Evolutionary conservation across 257 asterid species (phyloP).

Genomic region (Primulina eburnea): DNA sequence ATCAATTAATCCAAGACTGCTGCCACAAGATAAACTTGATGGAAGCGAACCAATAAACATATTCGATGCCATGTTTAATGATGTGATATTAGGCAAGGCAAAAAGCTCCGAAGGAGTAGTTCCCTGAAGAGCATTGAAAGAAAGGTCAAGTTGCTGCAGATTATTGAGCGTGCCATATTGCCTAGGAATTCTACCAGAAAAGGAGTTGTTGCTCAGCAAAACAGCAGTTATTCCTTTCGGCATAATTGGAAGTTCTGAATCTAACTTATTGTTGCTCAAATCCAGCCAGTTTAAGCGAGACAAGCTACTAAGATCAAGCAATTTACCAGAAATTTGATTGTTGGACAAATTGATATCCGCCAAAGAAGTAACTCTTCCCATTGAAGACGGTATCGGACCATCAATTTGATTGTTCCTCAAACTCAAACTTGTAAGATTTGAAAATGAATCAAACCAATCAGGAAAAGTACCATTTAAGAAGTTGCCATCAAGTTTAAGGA

Average conservation of each 20-base stretch:
- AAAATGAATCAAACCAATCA: conserved; percentile 39
- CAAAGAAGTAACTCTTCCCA: conserved; percentile 30
- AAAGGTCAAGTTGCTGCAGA: conserved; percentile 62
- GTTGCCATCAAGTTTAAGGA: conserved; percentile 55
- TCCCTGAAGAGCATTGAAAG: conserved; percentile 46
- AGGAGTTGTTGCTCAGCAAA: conserved; percentile 44
- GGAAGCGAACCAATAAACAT: conserved; percentile 47
- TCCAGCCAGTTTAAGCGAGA: conserved; percentile 41
- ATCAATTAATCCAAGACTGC: conserved; percentile 44
- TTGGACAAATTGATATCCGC: conserved; percentile 43
- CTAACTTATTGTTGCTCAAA: conserved; percentile 47
- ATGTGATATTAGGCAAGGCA: conserved; percentile 39
- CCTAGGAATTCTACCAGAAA: conserved; percentile 52
- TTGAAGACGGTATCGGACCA: conserved; percentile 45
- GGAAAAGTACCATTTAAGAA: conserved; percentile 56
- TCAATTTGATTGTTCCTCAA: conserved; percentile 40
- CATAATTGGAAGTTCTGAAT: conserved; percentile 42
- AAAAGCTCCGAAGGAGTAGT: conserved; percentile 29
- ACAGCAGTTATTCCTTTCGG: conserved; percentile 38
- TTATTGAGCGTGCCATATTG: conserved; percentile 34
- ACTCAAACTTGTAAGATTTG: conserved; percentile 53
- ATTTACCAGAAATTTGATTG: conserved; percentile 43
- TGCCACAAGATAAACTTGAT: conserved; percentile 39
- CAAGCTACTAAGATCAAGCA: conserved; percentile 45
- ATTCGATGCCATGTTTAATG: conserved; percentile 48